Conservation (phyloP, 2,329 filamentous ascomycete species). For the Corniculantispora saksenae region DNA sequence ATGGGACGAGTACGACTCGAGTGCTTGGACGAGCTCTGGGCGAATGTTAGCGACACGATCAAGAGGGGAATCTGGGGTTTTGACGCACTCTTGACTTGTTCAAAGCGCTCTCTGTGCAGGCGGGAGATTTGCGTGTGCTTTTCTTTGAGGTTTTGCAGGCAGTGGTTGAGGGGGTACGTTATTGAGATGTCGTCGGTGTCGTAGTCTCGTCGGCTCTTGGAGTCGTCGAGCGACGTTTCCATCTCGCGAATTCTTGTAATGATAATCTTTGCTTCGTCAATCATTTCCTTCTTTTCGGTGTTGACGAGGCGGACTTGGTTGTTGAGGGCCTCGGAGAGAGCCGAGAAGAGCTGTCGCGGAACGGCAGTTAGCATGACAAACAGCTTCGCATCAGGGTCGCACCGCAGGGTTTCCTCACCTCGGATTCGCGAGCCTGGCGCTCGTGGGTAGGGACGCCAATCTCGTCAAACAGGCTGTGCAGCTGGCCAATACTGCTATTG, state of each 20-base stretch:
- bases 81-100: slow-evolving; percentile 86
- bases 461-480: slow-evolving; percentile 94
- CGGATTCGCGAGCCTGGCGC: slow-evolving; percentile 82
- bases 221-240: slow-evolving; percentile 84
- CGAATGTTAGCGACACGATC: slow-evolving; percentile 19
- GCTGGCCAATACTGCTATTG: slow-evolving; percentile 86
- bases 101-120: slow-evolving; percentile 86
- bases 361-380: not conserved
- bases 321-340: slow-evolving; percentile 87
- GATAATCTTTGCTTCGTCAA: slow-evolving; percentile 84
- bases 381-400: not conserved
- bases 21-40: slow-evolving; percentile 84
- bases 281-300: slow-evolving; percentile 83
- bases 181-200: slow-evolving; percentile 71
- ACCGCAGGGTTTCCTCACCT: slow-evolving; percentile 58
- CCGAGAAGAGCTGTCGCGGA: slow-evolving; percentile 74
- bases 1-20: slow-evolving; percentile 95
- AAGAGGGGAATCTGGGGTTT: not conserved
- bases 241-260: slow-evolving; percentile 89
- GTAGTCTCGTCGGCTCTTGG: slow-evolving; percentile 63
- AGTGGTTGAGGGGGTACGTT: slow-evolving; percentile 79
- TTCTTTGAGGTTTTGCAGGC: slow-evolving; percentile 78
- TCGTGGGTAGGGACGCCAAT: slow-evolving; percentile 95
- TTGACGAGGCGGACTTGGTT: slow-evolving; percentile 85
- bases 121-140: slow-evolving; percentile 80